phyloP scores from a whole-genome alignment of 441 rosid genomes.

The Geranium incanum region DNA sequence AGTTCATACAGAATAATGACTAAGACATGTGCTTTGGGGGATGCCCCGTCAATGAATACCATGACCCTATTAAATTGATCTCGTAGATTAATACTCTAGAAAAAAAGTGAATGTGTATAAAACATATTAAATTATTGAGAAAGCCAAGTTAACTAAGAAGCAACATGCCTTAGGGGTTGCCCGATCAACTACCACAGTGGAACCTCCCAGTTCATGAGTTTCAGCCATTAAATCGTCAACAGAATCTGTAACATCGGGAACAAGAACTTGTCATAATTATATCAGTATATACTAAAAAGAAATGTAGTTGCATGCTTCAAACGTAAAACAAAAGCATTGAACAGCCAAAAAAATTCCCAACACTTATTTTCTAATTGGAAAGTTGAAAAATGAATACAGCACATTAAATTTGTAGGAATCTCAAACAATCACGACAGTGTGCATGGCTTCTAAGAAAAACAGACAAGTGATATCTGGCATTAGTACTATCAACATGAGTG shows the following conservation, averaged over 20 bases:
- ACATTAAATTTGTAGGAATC: not conserved
- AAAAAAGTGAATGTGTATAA: too few relatives aligned
- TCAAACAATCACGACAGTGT: not conserved
- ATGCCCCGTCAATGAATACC: not conserved
- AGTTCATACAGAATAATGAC: too few relatives aligned
- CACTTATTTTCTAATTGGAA: not conserved
- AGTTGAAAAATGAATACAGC: not conserved
- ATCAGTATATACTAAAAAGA: not conserved
- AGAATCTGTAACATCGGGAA: constrained; percentile 41
- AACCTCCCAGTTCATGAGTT: constrained; percentile 85
- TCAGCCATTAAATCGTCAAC: constrained; percentile 83
- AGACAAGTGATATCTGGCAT: not conserved
- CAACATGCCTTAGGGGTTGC: constrained; percentile 81
- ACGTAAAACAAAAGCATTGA: not conserved
- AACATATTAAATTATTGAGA: not conserved
- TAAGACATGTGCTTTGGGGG: not conserved
- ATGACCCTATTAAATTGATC: too few relatives aligned
- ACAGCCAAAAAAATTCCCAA: not conserved
- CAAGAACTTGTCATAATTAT: constrained; percentile 7
- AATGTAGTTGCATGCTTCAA: too few relatives aligned
- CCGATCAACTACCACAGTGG: constrained; percentile 78
- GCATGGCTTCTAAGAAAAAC: not conserved
- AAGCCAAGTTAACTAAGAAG: not conserved
- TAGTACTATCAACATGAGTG: not conserved
- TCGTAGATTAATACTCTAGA: not conserved